Evolutionary conservation across 345 rosid genomes (phyloP).

Genomic region (Camelina laxa): DNA sequence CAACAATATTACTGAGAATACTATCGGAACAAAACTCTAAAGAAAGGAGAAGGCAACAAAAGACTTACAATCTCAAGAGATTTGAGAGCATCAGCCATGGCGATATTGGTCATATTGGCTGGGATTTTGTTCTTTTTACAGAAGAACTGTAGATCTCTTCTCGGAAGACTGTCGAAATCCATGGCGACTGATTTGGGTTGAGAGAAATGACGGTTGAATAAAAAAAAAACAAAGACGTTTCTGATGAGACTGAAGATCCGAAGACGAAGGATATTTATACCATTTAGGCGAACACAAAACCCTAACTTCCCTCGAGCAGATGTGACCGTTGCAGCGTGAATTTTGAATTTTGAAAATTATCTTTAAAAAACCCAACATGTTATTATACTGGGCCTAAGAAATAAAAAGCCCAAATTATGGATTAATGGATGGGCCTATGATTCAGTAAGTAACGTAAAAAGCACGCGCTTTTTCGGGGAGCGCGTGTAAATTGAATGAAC

Average conservation of each 20-base stretch:
- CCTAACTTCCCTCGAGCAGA: conserved; percentile 40
- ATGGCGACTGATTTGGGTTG: conserved; percentile 40
- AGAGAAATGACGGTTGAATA: conserved; percentile 33
- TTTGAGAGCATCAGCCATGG: conserved; percentile 90
- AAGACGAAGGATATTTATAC: conserved; percentile 40
- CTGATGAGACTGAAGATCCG: conserved; percentile 7
- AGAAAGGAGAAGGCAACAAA: background rate
- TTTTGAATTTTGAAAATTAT: conserved; percentile 53
- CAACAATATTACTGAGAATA: background rate
- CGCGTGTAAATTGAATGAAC: conserved; percentile 41
- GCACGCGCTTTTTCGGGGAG: conserved; percentile 44
- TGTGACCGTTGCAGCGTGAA: conserved; percentile 57
- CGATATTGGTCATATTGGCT: conserved; percentile 82
- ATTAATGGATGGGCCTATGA: conserved; percentile 25
- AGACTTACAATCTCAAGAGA: conserved; percentile 66
- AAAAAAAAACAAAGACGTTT: conserved; percentile 38
- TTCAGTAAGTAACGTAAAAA: conserved; percentile 34
- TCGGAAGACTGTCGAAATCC: conserved; percentile 76
- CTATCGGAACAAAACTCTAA: background rate
- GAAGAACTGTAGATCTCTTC: conserved; percentile 91
- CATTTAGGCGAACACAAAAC: conserved; percentile 27
- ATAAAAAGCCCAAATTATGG: background rate
- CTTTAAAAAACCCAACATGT: background rate
- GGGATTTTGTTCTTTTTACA: conserved; percentile 96
- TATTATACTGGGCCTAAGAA: conserved; percentile 24